phyloP scores from a whole-genome alignment of 2,329 filamentous ascomycete genomes.

The Monilinia fructigena region DNA sequence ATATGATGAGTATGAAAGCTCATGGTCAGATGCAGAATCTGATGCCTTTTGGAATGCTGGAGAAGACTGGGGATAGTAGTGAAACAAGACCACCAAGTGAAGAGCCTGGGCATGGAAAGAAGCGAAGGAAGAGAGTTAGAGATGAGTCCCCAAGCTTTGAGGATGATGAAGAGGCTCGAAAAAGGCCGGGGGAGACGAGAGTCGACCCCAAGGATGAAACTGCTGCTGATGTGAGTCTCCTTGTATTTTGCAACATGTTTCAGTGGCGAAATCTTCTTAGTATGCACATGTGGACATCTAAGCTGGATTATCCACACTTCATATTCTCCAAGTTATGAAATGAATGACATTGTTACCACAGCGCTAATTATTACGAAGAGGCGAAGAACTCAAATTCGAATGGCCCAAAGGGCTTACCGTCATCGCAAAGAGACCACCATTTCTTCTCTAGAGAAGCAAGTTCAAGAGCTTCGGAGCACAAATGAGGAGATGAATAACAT shows the following conservation, averaged over 20 bases:
- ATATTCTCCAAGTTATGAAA: neutral
- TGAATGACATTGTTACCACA: neutral
- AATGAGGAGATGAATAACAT: slow-evolving; percentile 73
- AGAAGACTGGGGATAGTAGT: slow-evolving; percentile 25
- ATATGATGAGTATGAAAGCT: slow-evolving; percentile 21
- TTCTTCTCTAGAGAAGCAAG: slow-evolving; percentile 66
- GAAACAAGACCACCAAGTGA: slow-evolving; percentile 28
- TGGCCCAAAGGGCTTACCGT: slow-evolving; percentile 82
- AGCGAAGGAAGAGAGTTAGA: slow-evolving; percentile 42
- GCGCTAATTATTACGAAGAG: slow-evolving; percentile 50
- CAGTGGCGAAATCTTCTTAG: neutral
- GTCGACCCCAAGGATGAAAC: slow-evolving; percentile 77
- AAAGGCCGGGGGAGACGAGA: slow-evolving; percentile 68
- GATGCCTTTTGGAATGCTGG: slow-evolving; percentile 35
- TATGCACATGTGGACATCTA: neutral
- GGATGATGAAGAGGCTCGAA: slow-evolving; percentile 50
- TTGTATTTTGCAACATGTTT: slow-evolving; percentile 3
- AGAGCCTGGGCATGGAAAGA: slow-evolving; percentile 31
- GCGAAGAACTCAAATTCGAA: slow-evolving; percentile 80
- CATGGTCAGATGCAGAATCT: slow-evolving; percentile 21
- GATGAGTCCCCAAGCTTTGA: slow-evolving; percentile 39
- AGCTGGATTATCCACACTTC: neutral
- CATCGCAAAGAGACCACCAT: slow-evolving; percentile 83
- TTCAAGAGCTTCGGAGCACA: slow-evolving; percentile 64
- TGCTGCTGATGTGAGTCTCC: slow-evolving; percentile 67